Base-by-base conservation (phyloP, 495 filamentous ascomycete species). In the Neurospora sp. region DNA sequence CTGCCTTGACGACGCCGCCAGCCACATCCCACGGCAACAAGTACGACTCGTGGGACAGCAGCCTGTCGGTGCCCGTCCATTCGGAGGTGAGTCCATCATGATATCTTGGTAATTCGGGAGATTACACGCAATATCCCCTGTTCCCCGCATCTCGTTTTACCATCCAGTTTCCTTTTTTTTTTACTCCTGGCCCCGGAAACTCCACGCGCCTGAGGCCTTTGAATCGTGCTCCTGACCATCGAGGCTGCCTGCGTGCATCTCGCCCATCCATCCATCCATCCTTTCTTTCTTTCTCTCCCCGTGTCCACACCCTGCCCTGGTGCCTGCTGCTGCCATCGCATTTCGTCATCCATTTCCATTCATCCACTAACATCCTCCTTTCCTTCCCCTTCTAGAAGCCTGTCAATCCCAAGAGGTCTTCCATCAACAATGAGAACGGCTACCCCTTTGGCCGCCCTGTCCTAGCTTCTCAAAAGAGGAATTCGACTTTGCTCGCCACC, bases 11-110 rank as follows among this genome's bases (percentile, higher is more conserved):
- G 53, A 66, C 84, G 70, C 85, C 85, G 69, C 84, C 86, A 39
- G 82, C 81, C 73, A 87, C 84, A 75, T 84, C 84, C 22, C 85
- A 88, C 73, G 86, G 83, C 68, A 82, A 81, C 40, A 80, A 79
- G 69, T 82, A 81, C 35, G 35, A 37, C 69, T 76, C 84, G 71
- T 90, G 88, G 88, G 85, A 85, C 73, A 84, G 53, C 73, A 84
- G 53, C 53, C 27, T 85, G 74, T 76, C 83, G 69, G 78, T 84
- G 41, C 75, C 79, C 20, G 70, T 76, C 31, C 76, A 81, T 48
- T 71, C 79, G 76, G 81, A 85, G 76, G 83, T 85, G 69, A 80
- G 83, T 59, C 59, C 41, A 69, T 35, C 41, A 27, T 70, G 40
- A 27, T 48, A 31, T 68, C n/a, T 9, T 40, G 41, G 53, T 31